Evolutionary conservation across 306 rosid species (phyloP).

Genomic region (Glycine soja): DNA sequence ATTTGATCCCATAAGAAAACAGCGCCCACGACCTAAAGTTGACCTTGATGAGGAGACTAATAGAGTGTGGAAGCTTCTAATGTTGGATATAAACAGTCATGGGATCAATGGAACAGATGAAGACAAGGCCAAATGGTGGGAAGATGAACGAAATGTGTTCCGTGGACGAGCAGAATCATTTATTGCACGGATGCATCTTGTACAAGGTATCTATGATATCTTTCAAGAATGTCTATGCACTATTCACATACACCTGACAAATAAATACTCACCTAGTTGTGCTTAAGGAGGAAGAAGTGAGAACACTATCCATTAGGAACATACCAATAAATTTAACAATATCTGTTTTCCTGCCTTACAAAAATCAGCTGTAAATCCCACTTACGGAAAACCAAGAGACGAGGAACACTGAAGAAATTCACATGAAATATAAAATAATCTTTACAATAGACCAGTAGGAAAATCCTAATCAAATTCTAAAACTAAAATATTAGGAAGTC

Average conservation of each 20-base stretch:
- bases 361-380: slow-evolving; percentile 1
- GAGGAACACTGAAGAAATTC: slow-evolving; percentile 16
- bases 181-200: slow-evolving; percentile 97
- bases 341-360: slow-evolving; percentile 8
- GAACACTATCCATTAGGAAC: slow-evolving; percentile 10
- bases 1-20: slow-evolving; percentile 69
- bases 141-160: slow-evolving; percentile 88
- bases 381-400: slow-evolving; percentile 19
- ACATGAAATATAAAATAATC: neutral
- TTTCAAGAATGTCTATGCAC: slow-evolving; percentile 33
- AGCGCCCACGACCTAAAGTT: slow-evolving; percentile 81
- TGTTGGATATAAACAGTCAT: slow-evolving; percentile 81
- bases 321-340: neutral
- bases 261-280: slow-evolving; percentile 6
- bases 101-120: slow-evolving; percentile 93
- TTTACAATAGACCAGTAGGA: neutral
- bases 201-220: slow-evolving; percentile 76
- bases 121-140: slow-evolving; percentile 92
- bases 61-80: slow-evolving; percentile 90
- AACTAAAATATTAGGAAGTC: too few species aligned
- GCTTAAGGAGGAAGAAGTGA: slow-evolving; percentile 15
- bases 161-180: slow-evolving; percentile 93
- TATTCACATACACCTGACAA: slow-evolving; percentile 4
- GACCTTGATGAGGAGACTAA: slow-evolving; percentile 89
- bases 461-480: slow-evolving; percentile 25